A percentile compares a stretch with the other conserved stretches of the same genome.
Evolutionary conservation across 257 asterid species (phyloP).

Genomic region (Echites panduratus): DNA sequence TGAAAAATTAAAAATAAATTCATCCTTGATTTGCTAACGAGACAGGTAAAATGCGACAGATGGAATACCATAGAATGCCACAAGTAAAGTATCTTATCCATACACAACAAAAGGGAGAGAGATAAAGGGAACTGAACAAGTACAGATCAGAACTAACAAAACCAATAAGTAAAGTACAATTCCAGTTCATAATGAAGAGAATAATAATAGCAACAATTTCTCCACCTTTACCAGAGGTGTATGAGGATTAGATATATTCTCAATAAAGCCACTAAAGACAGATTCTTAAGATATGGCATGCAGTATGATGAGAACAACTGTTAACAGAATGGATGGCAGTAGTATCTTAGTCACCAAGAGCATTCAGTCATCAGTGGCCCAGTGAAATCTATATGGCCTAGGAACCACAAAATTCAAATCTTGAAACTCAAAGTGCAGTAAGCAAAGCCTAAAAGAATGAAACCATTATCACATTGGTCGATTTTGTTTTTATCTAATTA

Average conservation of each 20-base stretch:
- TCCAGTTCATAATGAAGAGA: background rate
- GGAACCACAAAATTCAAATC: background rate
- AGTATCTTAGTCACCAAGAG: background rate
- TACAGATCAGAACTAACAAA: background rate
- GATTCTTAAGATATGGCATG: background rate
- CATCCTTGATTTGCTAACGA: no score
- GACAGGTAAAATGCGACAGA: background rate
- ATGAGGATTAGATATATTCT: background rate
- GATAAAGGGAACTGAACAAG: background rate
- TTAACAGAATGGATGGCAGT: background rate
- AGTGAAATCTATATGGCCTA: background rate
- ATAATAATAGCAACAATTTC: no score
- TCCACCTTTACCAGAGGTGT: background rate
- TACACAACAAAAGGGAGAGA: background rate
- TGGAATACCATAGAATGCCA: background rate
- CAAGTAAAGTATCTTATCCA: background rate
- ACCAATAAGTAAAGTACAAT: background rate
- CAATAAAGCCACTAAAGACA: background rate
- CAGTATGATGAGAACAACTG: background rate
- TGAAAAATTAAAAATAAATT: no score
- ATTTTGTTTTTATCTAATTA: background rate
- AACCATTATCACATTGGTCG: background rate
- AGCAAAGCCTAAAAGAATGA: background rate
- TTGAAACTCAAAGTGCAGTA: background rate
- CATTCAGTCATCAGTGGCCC: background rate